Percentiles rank a stretch among this genome's conserved stretches.
Conservation (phyloP, 2,329 filamentous ascomycete species). For the Penicillium paneum region DNA sequence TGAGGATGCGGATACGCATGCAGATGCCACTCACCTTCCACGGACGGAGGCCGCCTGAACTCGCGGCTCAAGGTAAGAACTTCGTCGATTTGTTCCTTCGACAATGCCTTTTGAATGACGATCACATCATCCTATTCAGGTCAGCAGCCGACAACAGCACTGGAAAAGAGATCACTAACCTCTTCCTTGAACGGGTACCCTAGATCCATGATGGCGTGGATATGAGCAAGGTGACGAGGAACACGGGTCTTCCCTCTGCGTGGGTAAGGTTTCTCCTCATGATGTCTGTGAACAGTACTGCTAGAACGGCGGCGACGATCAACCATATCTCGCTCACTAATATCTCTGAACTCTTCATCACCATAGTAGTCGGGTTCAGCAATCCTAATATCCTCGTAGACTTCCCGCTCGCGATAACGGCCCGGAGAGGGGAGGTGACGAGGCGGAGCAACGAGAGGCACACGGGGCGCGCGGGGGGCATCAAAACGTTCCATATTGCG, state of each 20-base stretch:
- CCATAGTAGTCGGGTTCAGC: conserved; percentile 66
- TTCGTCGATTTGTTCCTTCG: conserved; percentile 88
- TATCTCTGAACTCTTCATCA: conserved; percentile 68
- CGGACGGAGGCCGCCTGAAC: conserved; percentile 28
- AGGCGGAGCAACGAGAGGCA: conserved; percentile 56
- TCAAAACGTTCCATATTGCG: conserved; percentile 48
- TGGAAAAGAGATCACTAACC: conserved; percentile 49
- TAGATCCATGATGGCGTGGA: conserved; percentile 75
- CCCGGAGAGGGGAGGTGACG: conserved; percentile 52
- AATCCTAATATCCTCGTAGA: conserved; percentile 64
- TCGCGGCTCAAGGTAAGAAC: conserved; percentile 78
- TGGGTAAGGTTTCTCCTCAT: conserved; percentile 55
- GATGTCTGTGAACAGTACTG: conserved; percentile 31
- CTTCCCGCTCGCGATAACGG: conserved; percentile 56
- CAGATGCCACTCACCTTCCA: conserved; percentile 30
- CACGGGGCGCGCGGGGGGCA: conserved; percentile 55
- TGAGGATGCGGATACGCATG: conserved; percentile 13
- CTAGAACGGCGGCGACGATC: conserved; percentile 49
- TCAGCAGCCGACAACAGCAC: conserved; percentile 33
- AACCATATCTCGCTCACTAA: conserved; percentile 60
- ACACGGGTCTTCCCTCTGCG: conserved; percentile 89
- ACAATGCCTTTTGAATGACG: conserved; percentile 77
- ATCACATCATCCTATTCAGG: conserved; percentile 67
- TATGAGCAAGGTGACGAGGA: conserved; percentile 74
- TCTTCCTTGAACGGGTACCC: conserved; percentile 86